Evolutionary conservation across 192 early-diverging fungal genomes (phyloP), one percentile per base, ranked within the genome.

Genomic region (Umbelopsis ramanniana): DNA sequence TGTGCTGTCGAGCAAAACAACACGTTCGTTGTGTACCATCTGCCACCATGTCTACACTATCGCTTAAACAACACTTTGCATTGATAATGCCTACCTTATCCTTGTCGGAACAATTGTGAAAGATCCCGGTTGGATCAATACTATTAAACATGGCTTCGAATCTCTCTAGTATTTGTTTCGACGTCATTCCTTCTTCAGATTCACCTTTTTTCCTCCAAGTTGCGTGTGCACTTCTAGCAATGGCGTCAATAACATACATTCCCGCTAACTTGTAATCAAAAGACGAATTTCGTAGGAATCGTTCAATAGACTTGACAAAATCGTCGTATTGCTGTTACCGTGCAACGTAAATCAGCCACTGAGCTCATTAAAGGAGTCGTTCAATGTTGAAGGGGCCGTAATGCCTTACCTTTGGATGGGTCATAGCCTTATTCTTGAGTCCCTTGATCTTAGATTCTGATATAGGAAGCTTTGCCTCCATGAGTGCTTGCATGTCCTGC

Each of bases 221-320:
- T 77, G 74, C 14, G 78, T 81, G 54, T 79, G 76, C 17, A 81
- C 82, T 0, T 78, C 71, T 54, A 38, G 84, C 84, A 57, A 89
- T 87, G 12, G 87, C 83, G 71, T 89, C 87, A 69, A 89, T 79
- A 9, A 89, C 87, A 73, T 89, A 89, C 67, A 89, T 74, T 70
- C 85, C 87, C 38, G 85, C 86, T 29, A 89, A 48, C 48, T 86
- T 85, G 76, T 87, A 89, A 72, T 86, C 84, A 4, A 80, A 80
- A 12, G 84, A 75, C 43, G 80, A 81, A 2, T 76, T 80, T 6
- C 83, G 79, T 50, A 89, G 81, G 68, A 89, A 89, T 50, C 80
- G 80, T 67, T 84, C 80, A 46, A 87, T 72, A 47, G 75, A 75
- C 52, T 82, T 77, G 43, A 82, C 83, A 24, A 89, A 82, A 37